Evolutionary conservation across 352 stramenopile species (phyloP).

Genomic region (Globisporangium splendens): DNA sequence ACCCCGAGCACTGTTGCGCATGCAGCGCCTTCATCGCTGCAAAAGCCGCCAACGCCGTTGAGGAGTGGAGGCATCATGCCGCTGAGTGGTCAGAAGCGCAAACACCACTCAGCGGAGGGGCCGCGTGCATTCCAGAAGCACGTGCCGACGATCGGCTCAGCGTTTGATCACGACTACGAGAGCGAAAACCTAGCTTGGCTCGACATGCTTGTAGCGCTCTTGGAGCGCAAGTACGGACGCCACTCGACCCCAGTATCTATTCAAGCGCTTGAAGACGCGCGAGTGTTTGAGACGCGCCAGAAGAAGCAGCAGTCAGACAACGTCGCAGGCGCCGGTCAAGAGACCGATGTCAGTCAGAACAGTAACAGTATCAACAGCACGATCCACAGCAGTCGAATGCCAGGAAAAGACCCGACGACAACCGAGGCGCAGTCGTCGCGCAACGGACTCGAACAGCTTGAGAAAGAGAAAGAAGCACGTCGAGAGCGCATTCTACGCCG

Average conservation of each 20-base stretch:
- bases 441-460: slow-evolving; percentile 3
- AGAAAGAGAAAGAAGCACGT: slow-evolving; percentile 32
- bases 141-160: not conserved
- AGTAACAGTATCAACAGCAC: not conserved
- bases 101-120: slow-evolving; percentile 1
- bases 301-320: slow-evolving; percentile 18
- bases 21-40: not conserved
- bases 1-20: not conserved
- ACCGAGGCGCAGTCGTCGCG: not conserved
- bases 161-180: slow-evolving; percentile 16
- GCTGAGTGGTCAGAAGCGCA: slow-evolving; percentile 15
- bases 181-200: slow-evolving; percentile 79
- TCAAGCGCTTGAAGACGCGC: slow-evolving; percentile 36
- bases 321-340: not conserved
- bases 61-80: not conserved
- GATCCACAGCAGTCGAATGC: slow-evolving; percentile 1
- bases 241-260: slow-evolving; percentile 34
- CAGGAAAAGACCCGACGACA: slow-evolving; percentile 1
- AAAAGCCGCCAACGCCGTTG: not conserved
- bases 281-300: slow-evolving; percentile 26
- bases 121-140: not conserved
- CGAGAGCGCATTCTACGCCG: slow-evolving; percentile 42
- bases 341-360: slow-evolving; percentile 1
- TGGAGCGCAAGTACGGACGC: slow-evolving; percentile 59
- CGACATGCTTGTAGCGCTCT: slow-evolving; percentile 75